phyloP scores from a whole-genome alignment of 2,329 filamentous ascomycete genomes.

The Aspergillus glaucus region DNA sequence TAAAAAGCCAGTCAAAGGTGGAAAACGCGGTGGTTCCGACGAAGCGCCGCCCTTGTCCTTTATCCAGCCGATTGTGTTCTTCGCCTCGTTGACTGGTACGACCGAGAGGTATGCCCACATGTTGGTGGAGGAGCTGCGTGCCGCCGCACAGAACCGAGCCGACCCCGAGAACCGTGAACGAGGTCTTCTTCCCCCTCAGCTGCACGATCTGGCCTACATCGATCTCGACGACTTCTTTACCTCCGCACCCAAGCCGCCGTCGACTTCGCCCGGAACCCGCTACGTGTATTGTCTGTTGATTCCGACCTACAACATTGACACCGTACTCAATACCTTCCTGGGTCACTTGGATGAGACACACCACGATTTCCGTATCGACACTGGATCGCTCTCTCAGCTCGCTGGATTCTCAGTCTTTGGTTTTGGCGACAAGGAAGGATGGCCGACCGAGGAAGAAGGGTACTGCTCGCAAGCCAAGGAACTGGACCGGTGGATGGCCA shows the following conservation, averaged over 20 bases:
- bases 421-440: slow-evolving; percentile 83
- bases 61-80: slow-evolving; percentile 72
- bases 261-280: slow-evolving; percentile 45
- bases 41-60: slow-evolving; percentile 17
- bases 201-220: slow-evolving; percentile 74
- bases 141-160: slow-evolving; percentile 26
- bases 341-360: slow-evolving; percentile 87
- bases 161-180: slow-evolving; percentile 18
- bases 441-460: slow-evolving; percentile 83
- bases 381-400: slow-evolving; percentile 67
- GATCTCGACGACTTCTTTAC: slow-evolving; percentile 95
- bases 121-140: slow-evolving; percentile 53
- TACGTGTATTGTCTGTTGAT: slow-evolving; percentile 79
- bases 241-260: slow-evolving; percentile 57
- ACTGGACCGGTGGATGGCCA: slow-evolving; percentile 95
- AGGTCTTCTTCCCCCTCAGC: slow-evolving; percentile 51
- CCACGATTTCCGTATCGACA: slow-evolving; percentile 94
- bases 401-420: slow-evolving; percentile 91
- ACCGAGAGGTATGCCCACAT: slow-evolving; percentile 67
- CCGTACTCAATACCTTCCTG: slow-evolving; percentile 79
- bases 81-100: slow-evolving; percentile 77
- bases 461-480: slow-evolving; percentile 91
- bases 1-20: slow-evolving; percentile 25
- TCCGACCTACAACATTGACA: slow-evolving; percentile 93
- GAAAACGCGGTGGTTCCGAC: slow-evolving; percentile 12